phyloP scores from a whole-genome alignment of 306 rosid genomes.

The Delonix regia region DNA sequence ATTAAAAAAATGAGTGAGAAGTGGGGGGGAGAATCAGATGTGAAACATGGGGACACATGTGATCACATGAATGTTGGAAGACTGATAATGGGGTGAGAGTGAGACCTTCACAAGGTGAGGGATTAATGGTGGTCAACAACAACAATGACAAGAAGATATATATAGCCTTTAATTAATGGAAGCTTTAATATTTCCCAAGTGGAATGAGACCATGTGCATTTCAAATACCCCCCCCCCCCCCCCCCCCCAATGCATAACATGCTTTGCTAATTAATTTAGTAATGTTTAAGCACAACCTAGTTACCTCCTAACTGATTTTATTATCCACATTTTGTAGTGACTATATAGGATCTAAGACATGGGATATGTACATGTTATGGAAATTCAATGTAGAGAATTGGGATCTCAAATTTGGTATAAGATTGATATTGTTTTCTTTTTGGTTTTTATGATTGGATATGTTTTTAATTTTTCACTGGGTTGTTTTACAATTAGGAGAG shows the following conservation, averaged over 20 bases:
- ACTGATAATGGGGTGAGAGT: slow-evolving; percentile 55
- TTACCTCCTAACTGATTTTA: background rate
- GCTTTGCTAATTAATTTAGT: background rate
- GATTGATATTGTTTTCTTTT: too few species aligned
- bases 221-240: background rate
- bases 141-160: too few species aligned
- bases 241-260: slow-evolving; percentile 2
- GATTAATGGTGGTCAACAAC: background rate
- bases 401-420: too few species aligned
- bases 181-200: slow-evolving; percentile 33
- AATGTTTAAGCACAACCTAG: background rate
- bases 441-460: too few species aligned
- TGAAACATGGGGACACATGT: slow-evolving; percentile 76
- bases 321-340: background rate
- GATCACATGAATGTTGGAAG: slow-evolving; percentile 72
- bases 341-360: too few species aligned
- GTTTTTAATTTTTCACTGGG: too few species aligned
- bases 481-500: too few species aligned
- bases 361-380: background rate
- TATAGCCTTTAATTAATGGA: background rate
- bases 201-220: background rate
- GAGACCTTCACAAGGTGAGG: too few species aligned
- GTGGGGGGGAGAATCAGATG: slow-evolving; percentile 48
- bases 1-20: slow-evolving; percentile 43
- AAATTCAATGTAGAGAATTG: too few species aligned